A percentile compares a stretch with the other conserved stretches of the same genome.
phyloP scores from a whole-genome alignment of 2,329 filamentous ascomycete species.

The Alternaria atra region DNA sequence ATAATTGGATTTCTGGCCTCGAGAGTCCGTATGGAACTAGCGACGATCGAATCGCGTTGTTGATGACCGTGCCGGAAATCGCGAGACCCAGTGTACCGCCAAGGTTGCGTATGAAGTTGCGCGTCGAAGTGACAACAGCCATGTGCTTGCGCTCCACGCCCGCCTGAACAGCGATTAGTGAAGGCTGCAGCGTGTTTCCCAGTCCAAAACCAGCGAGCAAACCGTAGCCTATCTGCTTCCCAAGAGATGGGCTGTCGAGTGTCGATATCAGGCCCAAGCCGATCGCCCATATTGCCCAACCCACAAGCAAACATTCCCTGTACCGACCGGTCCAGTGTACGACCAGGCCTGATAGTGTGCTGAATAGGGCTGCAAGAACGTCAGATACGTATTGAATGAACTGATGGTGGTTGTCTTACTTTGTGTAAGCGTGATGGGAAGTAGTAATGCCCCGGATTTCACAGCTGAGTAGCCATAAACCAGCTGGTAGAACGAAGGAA shows the following conservation, averaged over 20 bases:
- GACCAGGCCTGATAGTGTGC: constrained; percentile 30
- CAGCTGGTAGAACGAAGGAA: constrained; percentile 71
- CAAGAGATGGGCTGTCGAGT: constrained; percentile 21
- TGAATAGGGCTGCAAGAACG: constrained; percentile 22
- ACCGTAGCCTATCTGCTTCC: constrained; percentile 29
- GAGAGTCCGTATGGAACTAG: constrained; percentile 20
- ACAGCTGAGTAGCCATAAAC: constrained; percentile 59
- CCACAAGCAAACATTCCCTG: constrained; percentile 28
- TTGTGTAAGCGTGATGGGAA: constrained; percentile 57
- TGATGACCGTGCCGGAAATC: constrained; percentile 51
- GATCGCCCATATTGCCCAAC: constrained; percentile 33
- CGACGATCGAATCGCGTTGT: constrained; percentile 25
- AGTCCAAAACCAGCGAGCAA: constrained; percentile 46
- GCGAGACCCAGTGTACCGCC: constrained; percentile 68
- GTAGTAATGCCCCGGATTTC: constrained; percentile 60
- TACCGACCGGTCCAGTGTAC: constrained; percentile 32
- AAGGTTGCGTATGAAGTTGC: constrained; percentile 70
- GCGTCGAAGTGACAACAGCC: constrained; percentile 69
- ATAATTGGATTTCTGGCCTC: constrained; percentile 18
- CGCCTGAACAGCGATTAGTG: constrained; percentile 66
- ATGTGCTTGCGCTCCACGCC: constrained; percentile 61
- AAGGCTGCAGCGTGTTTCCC: constrained; percentile 63
- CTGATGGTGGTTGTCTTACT: constrained; percentile 14
- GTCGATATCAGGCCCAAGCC: constrained; percentile 30
- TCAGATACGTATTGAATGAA: not conserved